A percentile compares a stretch with the other conserved stretches of the same genome.
phyloP scores from a whole-genome alignment of 176 grass and related monocot genomes.

The Cenchrus purpureus region DNA sequence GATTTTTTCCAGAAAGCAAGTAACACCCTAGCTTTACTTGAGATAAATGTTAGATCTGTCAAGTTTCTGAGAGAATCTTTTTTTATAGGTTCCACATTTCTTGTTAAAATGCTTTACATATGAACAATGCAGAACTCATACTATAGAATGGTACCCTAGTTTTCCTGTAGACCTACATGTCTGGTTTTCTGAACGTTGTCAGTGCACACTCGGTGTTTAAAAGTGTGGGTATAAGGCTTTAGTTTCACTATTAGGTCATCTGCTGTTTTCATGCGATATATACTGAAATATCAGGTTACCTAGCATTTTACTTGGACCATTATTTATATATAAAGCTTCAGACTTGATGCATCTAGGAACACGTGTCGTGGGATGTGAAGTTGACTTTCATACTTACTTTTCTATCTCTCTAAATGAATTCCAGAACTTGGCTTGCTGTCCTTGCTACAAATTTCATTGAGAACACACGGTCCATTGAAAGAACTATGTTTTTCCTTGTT shows the following conservation, averaged over 20 bases:
- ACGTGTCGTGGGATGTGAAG: not conserved
- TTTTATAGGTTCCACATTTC: not conserved
- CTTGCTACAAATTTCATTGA: not conserved
- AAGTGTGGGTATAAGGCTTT: not conserved
- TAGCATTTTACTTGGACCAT: not conserved
- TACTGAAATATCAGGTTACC: not conserved
- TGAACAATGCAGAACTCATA: constrained; percentile 13
- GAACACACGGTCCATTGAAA: not conserved
- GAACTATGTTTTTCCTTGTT: not conserved
- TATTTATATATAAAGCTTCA: not conserved
- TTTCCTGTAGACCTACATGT: not conserved
- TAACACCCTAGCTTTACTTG: constrained; percentile 38
- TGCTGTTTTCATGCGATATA: constrained; percentile 28
- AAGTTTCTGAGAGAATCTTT: not conserved
- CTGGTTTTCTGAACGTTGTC: constrained; percentile 18
- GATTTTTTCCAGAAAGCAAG: constrained; percentile 80
- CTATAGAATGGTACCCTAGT: not conserved
- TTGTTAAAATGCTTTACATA: constrained; percentile 1
- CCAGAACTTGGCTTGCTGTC: not conserved
- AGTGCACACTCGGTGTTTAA: not conserved
- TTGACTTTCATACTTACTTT: not conserved
- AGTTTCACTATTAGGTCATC: constrained; percentile 11
- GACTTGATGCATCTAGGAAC: not conserved
- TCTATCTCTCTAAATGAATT: too few relatives aligned
- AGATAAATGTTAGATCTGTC: constrained; percentile 1